Evolutionary conservation across 495 filamentous ascomycete genomes (phyloP), one percentile per base, ranked within the genome.

Genomic region (Aeminium ludgeri): DNA sequence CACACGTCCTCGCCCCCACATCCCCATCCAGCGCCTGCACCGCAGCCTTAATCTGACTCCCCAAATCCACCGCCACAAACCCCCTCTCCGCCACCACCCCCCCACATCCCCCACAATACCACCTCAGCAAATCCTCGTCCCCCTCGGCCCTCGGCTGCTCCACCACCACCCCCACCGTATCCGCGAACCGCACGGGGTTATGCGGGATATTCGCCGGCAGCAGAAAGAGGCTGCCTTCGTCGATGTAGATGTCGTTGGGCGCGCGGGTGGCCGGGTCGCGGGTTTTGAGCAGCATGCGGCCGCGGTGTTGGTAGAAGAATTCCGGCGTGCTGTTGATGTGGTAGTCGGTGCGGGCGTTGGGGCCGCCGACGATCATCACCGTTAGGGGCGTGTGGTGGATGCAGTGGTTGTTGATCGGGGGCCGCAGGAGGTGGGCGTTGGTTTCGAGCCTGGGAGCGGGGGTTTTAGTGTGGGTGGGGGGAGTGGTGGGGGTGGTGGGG

Each of bases 301-400:
- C 89, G 43, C 74, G 73, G 66, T 94, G 81, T 57, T 95, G 87
- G 68, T 91, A 97, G 71, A 96, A 97, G 74, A 85, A 96, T 55
- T 97, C 89, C 6, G 89, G 76, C 0, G 89, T 97, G 38, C 76
- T 65, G 65, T 97, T 97, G 67, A 97, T 92, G 68, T 96, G 89
- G 66, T 93, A 97, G 68, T 96, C 91, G 37, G 86, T 93, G 46
- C 89, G 76, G 12, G 83, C 83, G 60, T 97, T 97, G 41, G 89
- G 89, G 11, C 89, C 91, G 52, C 89, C 89, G 41, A 97, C 86
- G 48, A 97, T 86, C 78, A 86, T 85, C 41, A 87, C 80, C 18
- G 80, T 84, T 27, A 85, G 69, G 45, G 74, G 67, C 28, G 74
- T 66, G 53, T 93, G 77, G 63, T 93, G 89, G 45, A 97, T 82